Evolutionary conservation across 306 rosid genomes (phyloP), one percentile per base, ranked within the genome.

Genomic region (Vicia villosa): DNA sequence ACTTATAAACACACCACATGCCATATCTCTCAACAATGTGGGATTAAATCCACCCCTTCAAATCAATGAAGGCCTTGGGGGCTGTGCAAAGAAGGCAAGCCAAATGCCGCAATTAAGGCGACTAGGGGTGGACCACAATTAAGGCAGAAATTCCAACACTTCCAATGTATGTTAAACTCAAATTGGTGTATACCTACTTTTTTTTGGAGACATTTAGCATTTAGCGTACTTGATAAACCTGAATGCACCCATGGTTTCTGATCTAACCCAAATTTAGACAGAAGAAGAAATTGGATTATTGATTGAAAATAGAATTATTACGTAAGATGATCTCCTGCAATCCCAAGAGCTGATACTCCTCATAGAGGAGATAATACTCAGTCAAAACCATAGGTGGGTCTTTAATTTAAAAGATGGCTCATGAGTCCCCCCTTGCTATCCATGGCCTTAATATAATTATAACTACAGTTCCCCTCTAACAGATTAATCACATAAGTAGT

Each of bases 81-180:
- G n/a, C n/a, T n/a, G n/a, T n/a, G n/a, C n/a, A n/a, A n/a, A n/a
- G n/a, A n/a, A n/a, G n/a, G n/a, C n/a, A n/a, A n/a, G n/a, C n/a
- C n/a, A n/a, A n/a, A n/a, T n/a, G n/a, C n/a, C n/a, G n/a, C n/a
- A n/a, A n/a, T n/a, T n/a, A n/a, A n/a, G n/a, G n/a, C n/a, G n/a
- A n/a, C n/a, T n/a, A n/a, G n/a, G n/a, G n/a, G n/a, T n/a, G n/a
- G n/a, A n/a, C n/a, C n/a, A n/a, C n/a, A n/a, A n/a, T n/a, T n/a
- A n/a, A n/a, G n/a, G n/a, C n/a, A n/a, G n/a, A n/a, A n/a, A n/a
- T n/a, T n/a, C n/a, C n/a, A n/a, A n/a, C n/a, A n/a, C n/a, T n/a
- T n/a, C n/a, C n/a, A n/a, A n/a, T n/a, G 30, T 71, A 46, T 71
- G 10, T 57, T 56, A 12, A 69, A 41, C 43, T 62, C 73, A 56